Base-by-base conservation (phyloP, 148 eudicot genomes). In the Rhododendron ferrugineum region DNA sequence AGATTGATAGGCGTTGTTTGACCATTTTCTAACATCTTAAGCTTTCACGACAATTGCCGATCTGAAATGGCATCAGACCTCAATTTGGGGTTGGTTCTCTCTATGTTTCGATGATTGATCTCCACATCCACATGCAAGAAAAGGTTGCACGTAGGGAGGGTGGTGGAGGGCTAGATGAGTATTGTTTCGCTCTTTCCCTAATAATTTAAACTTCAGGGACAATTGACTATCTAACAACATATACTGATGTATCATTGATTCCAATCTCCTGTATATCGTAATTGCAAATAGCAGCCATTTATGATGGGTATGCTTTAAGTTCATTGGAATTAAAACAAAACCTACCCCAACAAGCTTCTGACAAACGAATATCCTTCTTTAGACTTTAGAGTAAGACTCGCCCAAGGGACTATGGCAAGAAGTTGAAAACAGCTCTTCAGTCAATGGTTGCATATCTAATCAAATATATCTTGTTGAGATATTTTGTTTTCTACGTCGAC, bases 271-370 rank as follows among this genome's bases (percentile, higher is more conserved):
- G 37, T 15, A 32, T 30, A 5, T 70, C 1, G 6, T 66, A 66
- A 26, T 46, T 78, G 56, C 3, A 46, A 78, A 14, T 78, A 28
- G 47, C 81, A 46, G 47, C 32, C 81, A 78, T 46, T 49, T 11
- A 47, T 28, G 30, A 78, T 11, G 46, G 13, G 13, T 78, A 78
- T 49, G 60, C 58, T 78, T n/a, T 3, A 28, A 78, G 37, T 78
- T 50, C 81, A 78, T 26, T 46, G 58, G 36, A 78, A n/a, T 11
- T 50, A 28, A 78, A 46, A 42, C 3, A 5, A 78, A 18, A 49
- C 81, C 81, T 46, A 46, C 58, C 34, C 81, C 58, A 47, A 50
- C 30, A 78, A 74, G 81, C 81, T 78, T 78, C 81, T 26, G 36
- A 78, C 20, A 78, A 50, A 36, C 6, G 52, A 26, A n/a, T 47